Evolutionary conservation across 2,329 filamentous ascomycete species (phyloP).

Genomic region (Sporothrix pseudoabietina): DNA sequence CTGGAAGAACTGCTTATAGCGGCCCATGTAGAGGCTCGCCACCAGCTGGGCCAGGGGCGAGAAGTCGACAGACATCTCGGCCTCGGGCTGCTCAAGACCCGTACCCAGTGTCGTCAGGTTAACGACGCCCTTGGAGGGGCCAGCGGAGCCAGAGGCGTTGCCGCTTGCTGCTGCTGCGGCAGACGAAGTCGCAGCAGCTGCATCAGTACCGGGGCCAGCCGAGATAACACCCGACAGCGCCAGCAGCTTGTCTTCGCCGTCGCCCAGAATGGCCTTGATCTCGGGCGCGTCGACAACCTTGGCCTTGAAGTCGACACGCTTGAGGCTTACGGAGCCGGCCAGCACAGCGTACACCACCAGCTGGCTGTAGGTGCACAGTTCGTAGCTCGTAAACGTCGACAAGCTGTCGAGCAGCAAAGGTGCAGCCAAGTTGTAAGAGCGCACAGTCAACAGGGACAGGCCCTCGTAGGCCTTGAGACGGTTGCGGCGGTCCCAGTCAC

Average conservation of each 20-base stretch:
- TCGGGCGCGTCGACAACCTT: slow-evolving; percentile 98
- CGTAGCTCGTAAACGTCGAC: slow-evolving; percentile 97
- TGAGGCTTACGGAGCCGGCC: slow-evolving; percentile 89
- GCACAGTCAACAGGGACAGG: slow-evolving; percentile 86
- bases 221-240: slow-evolving; percentile 80
- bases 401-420: slow-evolving; percentile 94
- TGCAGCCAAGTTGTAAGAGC: slow-evolving; percentile 85
- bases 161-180: slow-evolving; percentile 50
- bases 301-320: slow-evolving; percentile 97
- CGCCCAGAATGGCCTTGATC: slow-evolving; percentile 94
- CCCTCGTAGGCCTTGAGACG: slow-evolving; percentile 98
- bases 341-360: slow-evolving; percentile 95
- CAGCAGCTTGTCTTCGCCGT: slow-evolving; percentile 82
- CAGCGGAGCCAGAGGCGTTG: slow-evolving; percentile 31
- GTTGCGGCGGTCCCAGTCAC: slow-evolving; percentile 98
- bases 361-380: slow-evolving; percentile 94
- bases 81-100: slow-evolving; percentile 69
- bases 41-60: slow-evolving; percentile 84
- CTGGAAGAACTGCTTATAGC: slow-evolving; percentile 92
- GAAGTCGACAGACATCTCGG: slow-evolving; percentile 85
- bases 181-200: slow-evolving; percentile 63
- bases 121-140: slow-evolving; percentile 61
- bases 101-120: slow-evolving; percentile 84
- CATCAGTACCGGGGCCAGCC: slow-evolving; percentile 76
- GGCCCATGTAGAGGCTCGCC: slow-evolving; percentile 86